Percentiles rank a stretch among this genome's conserved stretches.
Conservation (phyloP, 352 stramenopile genomes). For the Phytophthora brassicae region DNA sequence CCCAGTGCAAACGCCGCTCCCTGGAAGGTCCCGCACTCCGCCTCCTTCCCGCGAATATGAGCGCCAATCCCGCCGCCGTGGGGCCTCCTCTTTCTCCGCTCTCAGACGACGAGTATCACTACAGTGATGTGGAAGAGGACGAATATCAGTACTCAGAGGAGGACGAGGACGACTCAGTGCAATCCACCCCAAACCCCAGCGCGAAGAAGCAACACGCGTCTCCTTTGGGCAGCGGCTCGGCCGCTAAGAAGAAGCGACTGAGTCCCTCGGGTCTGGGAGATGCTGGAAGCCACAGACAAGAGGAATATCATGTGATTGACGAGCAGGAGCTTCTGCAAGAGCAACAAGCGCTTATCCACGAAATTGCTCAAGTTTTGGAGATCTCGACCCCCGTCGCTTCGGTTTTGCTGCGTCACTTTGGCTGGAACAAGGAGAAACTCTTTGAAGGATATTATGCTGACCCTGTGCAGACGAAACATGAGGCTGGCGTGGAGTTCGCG, state of each 20-base stretch:
- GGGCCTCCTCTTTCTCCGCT: constrained; percentile 44
- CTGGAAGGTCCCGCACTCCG: neutral
- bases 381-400: constrained; percentile 57
- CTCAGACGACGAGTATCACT: constrained; percentile 84
- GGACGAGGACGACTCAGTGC: constrained; percentile 39
- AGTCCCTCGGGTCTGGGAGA: constrained; percentile 40
- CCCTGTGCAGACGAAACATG: constrained; percentile 49
- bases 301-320: constrained; percentile 86
- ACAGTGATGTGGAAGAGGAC: constrained; percentile 78
- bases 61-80: constrained; percentile 1
- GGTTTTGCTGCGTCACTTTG: constrained; percentile 82
- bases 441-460: constrained; percentile 88
- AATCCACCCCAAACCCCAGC: constrained; percentile 24
- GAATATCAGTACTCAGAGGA: constrained; percentile 77
- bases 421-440: constrained; percentile 91
- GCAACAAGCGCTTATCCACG: constrained; percentile 57
- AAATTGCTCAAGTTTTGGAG: constrained; percentile 83
- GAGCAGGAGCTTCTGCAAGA: constrained; percentile 77
- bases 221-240: constrained; percentile 42
- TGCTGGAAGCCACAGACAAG: constrained; percentile 23
- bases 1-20: constrained; percentile 15
- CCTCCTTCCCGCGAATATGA: constrained; percentile 21
- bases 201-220: constrained; percentile 46
- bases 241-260: constrained; percentile 76
- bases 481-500: constrained; percentile 65